Evolutionary conservation across 768 basidiomycete genomes (phyloP), one percentile per base, ranked within the genome.

Genomic region (Termitomyces sp.): DNA sequence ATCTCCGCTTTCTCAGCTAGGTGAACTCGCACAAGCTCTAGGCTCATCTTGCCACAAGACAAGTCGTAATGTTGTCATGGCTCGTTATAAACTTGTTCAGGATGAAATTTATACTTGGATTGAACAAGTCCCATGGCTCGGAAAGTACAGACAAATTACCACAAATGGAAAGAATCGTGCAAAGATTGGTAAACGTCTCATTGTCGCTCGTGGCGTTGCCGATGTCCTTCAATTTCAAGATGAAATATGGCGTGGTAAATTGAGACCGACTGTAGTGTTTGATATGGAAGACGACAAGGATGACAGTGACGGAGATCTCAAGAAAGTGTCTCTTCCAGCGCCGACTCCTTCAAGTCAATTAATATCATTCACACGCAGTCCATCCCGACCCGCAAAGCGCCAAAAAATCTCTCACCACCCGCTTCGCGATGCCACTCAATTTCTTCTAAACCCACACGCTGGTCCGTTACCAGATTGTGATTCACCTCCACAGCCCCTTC

Each of bases 81-180:
- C 80, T 31, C 84, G 89, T 3, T 93, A 93, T 72, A 87, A 84
- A 68, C 63, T 75, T 39, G 69, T 90, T 31, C 85, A 85, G 65
- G 84, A 88, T 64, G 71, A 81, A 57, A 71, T 91, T 34, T 79
- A 79, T 37, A 72, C 77, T 57, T 84, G 83, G 78, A 81, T 85
- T 30, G 75, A 79, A 51, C 79, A 81, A n/a, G 76, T 93, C 3
- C 88, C 89, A 5, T 93, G 91, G 91, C 74, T 91, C 12, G 79
- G 84, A 61, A 79, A 82, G 48, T 85, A 85, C 60, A 70, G 75
- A 50, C 69, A 60, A 34, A 22, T 31, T 22, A 46, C 36, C 16
- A 22, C 31, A 70, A 79, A 72, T 62, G 57, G 59, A 3, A 70
- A 73, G 47, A 82, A 86, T 0, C 78, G 85, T 12, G 81, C 86